phyloP scores from a whole-genome alignment of 768 basidiomycete genomes.

The Boletales sp. region DNA sequence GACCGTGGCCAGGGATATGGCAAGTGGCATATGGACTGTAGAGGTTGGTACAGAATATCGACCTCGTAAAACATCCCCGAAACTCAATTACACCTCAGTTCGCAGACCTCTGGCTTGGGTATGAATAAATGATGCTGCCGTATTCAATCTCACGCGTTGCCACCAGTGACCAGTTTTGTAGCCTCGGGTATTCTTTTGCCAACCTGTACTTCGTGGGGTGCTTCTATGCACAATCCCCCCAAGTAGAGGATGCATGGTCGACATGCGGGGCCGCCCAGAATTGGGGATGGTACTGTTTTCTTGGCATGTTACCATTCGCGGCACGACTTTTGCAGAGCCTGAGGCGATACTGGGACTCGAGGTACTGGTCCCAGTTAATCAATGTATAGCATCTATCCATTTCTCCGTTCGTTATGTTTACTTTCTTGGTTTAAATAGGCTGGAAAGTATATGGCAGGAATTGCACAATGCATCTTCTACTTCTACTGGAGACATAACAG shows the following conservation, averaged over 20 bases:
- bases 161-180: slow-evolving; percentile 76
- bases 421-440: slow-evolving; percentile 44
- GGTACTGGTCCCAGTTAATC: slow-evolving; percentile 71
- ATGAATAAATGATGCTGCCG: slow-evolving; percentile 16
- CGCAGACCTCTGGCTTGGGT: slow-evolving; percentile 90
- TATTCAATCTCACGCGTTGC: slow-evolving; percentile 5
- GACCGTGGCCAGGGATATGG: slow-evolving; percentile 56
- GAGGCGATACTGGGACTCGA: slow-evolving; percentile 82
- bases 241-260: slow-evolving; percentile 47
- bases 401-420: neutral
- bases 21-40: slow-evolving; percentile 68
- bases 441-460: slow-evolving; percentile 76
- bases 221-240: slow-evolving; percentile 44
- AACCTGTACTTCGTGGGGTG: slow-evolving; percentile 76
- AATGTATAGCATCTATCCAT: slow-evolving; percentile 55
- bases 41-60: slow-evolving; percentile 47
- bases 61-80: neutral
- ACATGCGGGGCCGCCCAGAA: slow-evolving; percentile 37
- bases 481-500: slow-evolving; percentile 75
- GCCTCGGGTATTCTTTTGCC: slow-evolving; percentile 69
- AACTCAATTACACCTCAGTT: slow-evolving; percentile 44
- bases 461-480: slow-evolving; percentile 65
- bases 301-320: slow-evolving; percentile 65
- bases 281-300: slow-evolving; percentile 62
- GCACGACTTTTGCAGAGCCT: slow-evolving; percentile 83